phyloP scores from a whole-genome alignment of 139 green algal genomes.

The Nannochloris sp. region DNA sequence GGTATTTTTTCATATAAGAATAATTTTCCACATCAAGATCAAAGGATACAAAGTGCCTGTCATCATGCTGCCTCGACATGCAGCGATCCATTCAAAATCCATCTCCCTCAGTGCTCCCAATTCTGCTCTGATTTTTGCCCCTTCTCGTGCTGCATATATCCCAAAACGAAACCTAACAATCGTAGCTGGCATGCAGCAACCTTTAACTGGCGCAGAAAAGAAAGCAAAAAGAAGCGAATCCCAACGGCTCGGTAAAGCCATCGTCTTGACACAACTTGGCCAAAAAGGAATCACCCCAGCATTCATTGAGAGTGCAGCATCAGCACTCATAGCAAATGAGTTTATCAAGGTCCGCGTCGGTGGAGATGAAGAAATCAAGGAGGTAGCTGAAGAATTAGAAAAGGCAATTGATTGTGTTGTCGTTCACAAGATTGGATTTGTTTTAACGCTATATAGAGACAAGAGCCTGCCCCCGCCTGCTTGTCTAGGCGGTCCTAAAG shows the following conservation, averaged over 20 bases:
- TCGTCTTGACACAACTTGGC: conserved; percentile 11
- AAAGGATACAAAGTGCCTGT: too few relatives aligned
- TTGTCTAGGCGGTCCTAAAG: not conserved
- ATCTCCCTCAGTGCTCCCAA: too few relatives aligned
- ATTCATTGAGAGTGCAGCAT: conserved; percentile 12
- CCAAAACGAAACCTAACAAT: too few relatives aligned
- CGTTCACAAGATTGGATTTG: conserved; percentile 28
- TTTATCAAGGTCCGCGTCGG: conserved; percentile 17
- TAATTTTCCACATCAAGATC: too few relatives aligned
- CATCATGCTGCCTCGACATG: not conserved
- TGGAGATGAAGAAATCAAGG: not conserved
- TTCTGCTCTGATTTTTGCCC: too few relatives aligned
- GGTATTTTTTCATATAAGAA: too few relatives aligned
- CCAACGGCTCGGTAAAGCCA: conserved; percentile 3
- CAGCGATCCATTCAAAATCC: too few relatives aligned
- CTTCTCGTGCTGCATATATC: too few relatives aligned
- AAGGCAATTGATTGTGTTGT: conserved; percentile 5
- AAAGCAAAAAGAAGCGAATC: conserved; percentile 11
- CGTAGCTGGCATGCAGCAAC: conserved; percentile 7
- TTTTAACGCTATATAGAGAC: conserved; percentile 17
- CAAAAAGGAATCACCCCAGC: conserved; percentile 12
- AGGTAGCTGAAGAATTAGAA: not conserved
- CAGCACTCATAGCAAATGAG: conserved; percentile 10
- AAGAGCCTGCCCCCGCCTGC: not conserved
- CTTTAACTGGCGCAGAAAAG: conserved; percentile 4